Conservation (phyloP, 2,329 filamentous ascomycete genomes). For the Fulvia fulva region DNA sequence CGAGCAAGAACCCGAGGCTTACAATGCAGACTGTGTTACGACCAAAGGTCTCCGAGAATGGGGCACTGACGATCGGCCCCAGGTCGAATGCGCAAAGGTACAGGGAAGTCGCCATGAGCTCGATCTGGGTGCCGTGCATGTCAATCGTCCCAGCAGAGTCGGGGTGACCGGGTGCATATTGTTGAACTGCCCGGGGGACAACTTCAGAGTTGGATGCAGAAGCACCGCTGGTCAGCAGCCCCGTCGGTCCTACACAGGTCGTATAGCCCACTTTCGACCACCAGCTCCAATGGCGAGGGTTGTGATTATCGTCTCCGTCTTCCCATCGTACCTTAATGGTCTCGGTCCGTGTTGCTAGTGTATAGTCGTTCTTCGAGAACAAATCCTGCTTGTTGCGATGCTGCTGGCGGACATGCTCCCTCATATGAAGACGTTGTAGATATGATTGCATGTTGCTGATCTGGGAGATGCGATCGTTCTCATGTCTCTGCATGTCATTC, state of each 20-base stretch:
- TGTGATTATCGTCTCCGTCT: background rate
- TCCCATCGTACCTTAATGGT: background rate
- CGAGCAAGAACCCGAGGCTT: constrained; percentile 4
- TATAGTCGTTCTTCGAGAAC: background rate
- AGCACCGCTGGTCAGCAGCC: background rate
- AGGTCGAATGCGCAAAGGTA: constrained; percentile 42
- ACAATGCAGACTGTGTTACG: constrained; percentile 23
- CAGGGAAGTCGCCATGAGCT: constrained; percentile 32
- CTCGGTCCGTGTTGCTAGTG: background rate
- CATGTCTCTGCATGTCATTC: background rate
- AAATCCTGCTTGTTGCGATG: background rate
- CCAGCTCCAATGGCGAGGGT: background rate
- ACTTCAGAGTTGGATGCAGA: background rate
- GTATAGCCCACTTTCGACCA: background rate
- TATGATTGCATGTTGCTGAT: background rate
- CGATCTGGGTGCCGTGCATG: background rate
- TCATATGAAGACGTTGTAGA: background rate
- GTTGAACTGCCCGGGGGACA: background rate
- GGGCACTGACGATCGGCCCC: constrained; percentile 37
- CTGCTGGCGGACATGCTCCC: background rate
- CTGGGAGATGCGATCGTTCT: background rate
- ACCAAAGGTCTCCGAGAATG: constrained; percentile 35
- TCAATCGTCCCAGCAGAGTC: background rate
- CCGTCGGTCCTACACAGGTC: background rate
- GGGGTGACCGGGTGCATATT: background rate